Evolutionary conservation across 371 early-diverging fungal species (phyloP), one percentile per base, ranked within the genome.

Genomic region (Mortierella sp.): DNA sequence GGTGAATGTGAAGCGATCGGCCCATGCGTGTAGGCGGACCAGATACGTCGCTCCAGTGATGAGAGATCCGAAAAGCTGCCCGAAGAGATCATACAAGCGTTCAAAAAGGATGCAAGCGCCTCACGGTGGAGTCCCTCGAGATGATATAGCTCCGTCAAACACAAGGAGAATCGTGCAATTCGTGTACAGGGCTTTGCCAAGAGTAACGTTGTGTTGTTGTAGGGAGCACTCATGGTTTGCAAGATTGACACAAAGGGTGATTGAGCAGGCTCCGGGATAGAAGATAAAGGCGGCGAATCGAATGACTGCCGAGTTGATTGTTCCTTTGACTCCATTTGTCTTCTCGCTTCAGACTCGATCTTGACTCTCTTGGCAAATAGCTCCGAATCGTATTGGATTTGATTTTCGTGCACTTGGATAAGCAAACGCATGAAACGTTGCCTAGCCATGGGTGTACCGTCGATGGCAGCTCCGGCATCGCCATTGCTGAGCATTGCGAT

Each of bases 101-200:
- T 64, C 52, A 79, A 53, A 52, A 79, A 79, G 15, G 73, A 69
- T 1, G 73, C 80, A 30, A 79, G 30, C 16, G 74, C 57, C 12
- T 79, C 73, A 30, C 73, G 80, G 37, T 69, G 63, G 57, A 64
- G 53, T 3, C 73, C 73, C 26, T 73, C 80, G 15, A 73, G 50
- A 50, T 79, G 59, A 46, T 79, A 79, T 28, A 79, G 52, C 46
- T 79, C 80, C 26, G 80, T 69, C 46, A 79, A 55, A 6, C 80
- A 79, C 1, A 79, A 67, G 0, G 73, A 69, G 47, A 71, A 68
- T 15, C 72, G 64, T 14, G 72, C 67, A 14, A 76, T 67, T 16
- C 56, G 64, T 5, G 62, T 52, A 7, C 58, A 26, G 4, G 72
- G 51, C 45, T 68, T 76, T 25, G 77, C 30, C 23, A 63, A 66